Conservation (phyloP, 306 rosid genomes). For the Phaseolus lunatus region DNA sequence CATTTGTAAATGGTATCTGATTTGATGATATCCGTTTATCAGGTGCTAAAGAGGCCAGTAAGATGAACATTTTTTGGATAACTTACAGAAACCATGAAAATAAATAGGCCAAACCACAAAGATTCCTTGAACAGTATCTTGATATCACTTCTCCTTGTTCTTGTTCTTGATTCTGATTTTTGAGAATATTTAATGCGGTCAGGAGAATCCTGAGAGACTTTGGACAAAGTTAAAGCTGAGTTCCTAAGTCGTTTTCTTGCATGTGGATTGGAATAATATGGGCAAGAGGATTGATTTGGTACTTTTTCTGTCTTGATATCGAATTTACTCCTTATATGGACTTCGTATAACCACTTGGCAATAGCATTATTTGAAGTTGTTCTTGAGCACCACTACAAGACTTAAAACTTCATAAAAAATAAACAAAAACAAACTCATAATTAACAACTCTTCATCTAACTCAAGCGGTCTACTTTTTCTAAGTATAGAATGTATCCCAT, state of each 20-base stretch:
- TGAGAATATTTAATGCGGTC: conserved; percentile 68
- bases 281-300: conserved; percentile 55
- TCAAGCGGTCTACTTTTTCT: conserved; percentile 19
- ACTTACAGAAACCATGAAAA: conserved; percentile 39
- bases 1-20: conserved; percentile 41
- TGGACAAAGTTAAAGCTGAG: conserved; percentile 64
- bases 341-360: conserved; percentile 55
- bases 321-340: conserved; percentile 58
- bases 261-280: conserved; percentile 70
- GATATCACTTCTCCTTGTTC: conserved; percentile 55
- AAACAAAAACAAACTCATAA: neutral
- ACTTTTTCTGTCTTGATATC: conserved; percentile 42
- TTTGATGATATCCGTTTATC: conserved; percentile 40
- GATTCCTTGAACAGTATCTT: conserved; percentile 65
- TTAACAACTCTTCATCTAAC: conserved; percentile 19
- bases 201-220: conserved; percentile 62
- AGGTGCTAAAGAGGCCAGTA: conserved; percentile 37
- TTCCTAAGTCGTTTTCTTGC: conserved; percentile 64
- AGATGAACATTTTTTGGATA: conserved; percentile 44
- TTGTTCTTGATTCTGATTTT: conserved; percentile 72
- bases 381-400: conserved; percentile 19
- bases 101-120: conserved; percentile 1
- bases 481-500: conserved; percentile 20
- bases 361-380: conserved; percentile 43
- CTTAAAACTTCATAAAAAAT: conserved; percentile 17